Base-by-base conservation (phyloP, 169 alveolate species). In the Plasmodium reichenowi region DNA sequence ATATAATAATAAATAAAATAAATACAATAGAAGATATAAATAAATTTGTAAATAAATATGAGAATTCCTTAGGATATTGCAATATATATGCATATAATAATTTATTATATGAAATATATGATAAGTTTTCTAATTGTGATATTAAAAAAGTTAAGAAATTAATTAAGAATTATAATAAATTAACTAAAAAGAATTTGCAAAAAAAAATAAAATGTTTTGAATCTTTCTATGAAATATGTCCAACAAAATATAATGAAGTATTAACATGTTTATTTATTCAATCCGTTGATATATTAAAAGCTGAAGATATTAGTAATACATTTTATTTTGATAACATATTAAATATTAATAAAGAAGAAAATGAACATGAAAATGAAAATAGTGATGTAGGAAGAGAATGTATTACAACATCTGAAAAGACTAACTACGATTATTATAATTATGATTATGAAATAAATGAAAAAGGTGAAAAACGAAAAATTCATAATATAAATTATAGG, bases 61-160 rank as follows among this genome's bases (percentile, higher is more conserved):
- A 17, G 12, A 10, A 45, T 1, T 38, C 48, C 0, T 26, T 80
- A 80, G 45, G 32, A 38, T 80, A 17, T 80, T 78, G 62, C 26
- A 80, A 80, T 72, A 80, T 80, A n/a, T 45, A 68, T 59, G 90
- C 90, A 47, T 80, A 80, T 48, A 80, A 80, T 24, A 80, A 80
- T 68, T 80, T 80, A 22, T 72, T 80, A 6, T 80, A 80, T 62
- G 90, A 80, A 80, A 80, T 80, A n/a, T 80, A 80, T 48, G 90
- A 80, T 72, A 80, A 80, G 20, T 80, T 80, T 68, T 56, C 80
- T 63, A 72, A 80, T 68, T 20, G 38, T 7, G 83, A 80, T 26
- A 80, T 80, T 68, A 80, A 80, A 72, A 80, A 68, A 17, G 90
- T 80, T 12, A 80, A 80, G 59, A 80, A 80, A 80, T 43, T 80